Evolutionary conservation across 495 filamentous ascomycete genomes (phyloP).

Genomic region (Hypoxylon rickii): DNA sequence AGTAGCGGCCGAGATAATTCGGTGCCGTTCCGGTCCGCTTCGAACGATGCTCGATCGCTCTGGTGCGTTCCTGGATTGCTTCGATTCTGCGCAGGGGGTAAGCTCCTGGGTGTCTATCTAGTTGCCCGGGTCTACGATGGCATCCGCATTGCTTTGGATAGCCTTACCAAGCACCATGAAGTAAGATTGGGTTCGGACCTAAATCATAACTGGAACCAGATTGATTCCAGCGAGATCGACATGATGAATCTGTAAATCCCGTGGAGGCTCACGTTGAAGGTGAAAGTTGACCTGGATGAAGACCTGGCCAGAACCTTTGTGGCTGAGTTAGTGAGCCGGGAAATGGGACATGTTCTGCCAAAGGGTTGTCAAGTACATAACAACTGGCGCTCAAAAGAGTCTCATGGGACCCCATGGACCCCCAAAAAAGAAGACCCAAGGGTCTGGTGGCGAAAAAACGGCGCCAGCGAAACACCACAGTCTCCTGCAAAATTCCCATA

Average conservation of each 20-base stretch:
- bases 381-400: constrained; percentile 7
- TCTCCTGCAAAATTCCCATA: constrained; percentile 35
- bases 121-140: background rate
- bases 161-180: constrained; percentile 7
- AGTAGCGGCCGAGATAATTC: constrained; percentile 27
- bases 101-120: background rate
- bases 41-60: constrained; percentile 12
- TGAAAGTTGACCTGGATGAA: constrained; percentile 22
- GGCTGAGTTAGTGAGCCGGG: constrained; percentile 33
- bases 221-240: constrained; percentile 22
- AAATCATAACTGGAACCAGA: constrained; percentile 14
- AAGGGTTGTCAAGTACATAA: constrained; percentile 7
- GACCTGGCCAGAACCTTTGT: constrained; percentile 41
- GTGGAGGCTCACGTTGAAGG: constrained; percentile 21
- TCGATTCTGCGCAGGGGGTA: background rate
- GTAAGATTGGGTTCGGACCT: constrained; percentile 20
- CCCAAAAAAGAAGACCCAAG: constrained; percentile 37
- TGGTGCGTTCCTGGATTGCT: constrained; percentile 7
- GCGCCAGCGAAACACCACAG: constrained; percentile 36
- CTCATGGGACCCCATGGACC: constrained; percentile 36
- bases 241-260: constrained; percentile 28
- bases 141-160: constrained; percentile 10
- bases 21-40: constrained; percentile 34
- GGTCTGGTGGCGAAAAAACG: constrained; percentile 43
- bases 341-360: constrained; percentile 21